Conservation (phyloP, 192 early-diverging fungal species). For the Kappamyces sp. region DNA sequence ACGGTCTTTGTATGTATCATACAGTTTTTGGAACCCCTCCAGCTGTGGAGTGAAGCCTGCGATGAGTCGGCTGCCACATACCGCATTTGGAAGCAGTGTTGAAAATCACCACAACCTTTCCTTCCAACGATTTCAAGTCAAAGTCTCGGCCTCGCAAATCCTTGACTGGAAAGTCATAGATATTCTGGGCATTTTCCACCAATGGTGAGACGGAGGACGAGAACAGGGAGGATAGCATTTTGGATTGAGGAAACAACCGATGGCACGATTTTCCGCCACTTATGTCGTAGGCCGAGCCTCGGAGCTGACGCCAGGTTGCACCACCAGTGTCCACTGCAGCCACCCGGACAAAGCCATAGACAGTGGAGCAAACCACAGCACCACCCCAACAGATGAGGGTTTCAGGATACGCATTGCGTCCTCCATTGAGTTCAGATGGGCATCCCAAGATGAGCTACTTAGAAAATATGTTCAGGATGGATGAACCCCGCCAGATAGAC, state of each 20-base stretch:
- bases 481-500: too few relatives aligned
- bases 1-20: constrained; percentile 44
- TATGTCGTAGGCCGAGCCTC: neutral
- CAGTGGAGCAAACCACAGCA: too few relatives aligned
- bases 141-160: constrained; percentile 20
- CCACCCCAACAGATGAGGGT: too few relatives aligned
- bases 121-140: constrained; percentile 31
- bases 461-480: too few relatives aligned
- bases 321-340: too few relatives aligned
- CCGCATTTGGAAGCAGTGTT: constrained; percentile 91
- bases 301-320: too few relatives aligned
- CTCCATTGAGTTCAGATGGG: too few relatives aligned
- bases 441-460: too few relatives aligned
- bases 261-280: neutral
- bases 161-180: constrained; percentile 26
- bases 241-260: neutral
- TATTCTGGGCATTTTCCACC: neutral
- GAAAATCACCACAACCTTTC: constrained; percentile 77
- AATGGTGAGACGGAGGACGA: constrained; percentile 3
- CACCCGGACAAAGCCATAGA: too few relatives aligned
- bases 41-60: constrained; percentile 59
- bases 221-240: neutral
- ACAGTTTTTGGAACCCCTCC: constrained; percentile 30
- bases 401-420: too few relatives aligned
- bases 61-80: too few relatives aligned